phyloP scores from a whole-genome alignment of 495 filamentous ascomycete species.

The Xylaria nigripes region DNA sequence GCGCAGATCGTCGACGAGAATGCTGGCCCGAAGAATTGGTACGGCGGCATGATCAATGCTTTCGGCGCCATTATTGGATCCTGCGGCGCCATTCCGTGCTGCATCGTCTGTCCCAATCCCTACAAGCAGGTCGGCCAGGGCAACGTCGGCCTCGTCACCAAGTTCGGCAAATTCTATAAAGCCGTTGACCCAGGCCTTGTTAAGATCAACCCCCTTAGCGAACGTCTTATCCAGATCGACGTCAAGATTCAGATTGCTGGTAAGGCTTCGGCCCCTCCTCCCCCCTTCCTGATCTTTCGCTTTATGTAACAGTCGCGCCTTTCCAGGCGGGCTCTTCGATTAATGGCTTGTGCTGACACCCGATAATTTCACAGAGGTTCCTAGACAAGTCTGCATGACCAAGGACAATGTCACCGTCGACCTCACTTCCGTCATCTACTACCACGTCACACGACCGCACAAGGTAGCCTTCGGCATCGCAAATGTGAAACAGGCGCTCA shows the following conservation, averaged over 20 bases:
- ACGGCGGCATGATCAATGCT: conserved; percentile 74
- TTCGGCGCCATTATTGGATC: conserved; percentile 72
- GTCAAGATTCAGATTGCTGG: conserved; percentile 98
- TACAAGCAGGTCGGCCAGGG: conserved; percentile 92
- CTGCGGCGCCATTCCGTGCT: conserved; percentile 84
- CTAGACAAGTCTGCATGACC: conserved; percentile 97
- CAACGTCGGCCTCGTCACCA: conserved; percentile 89
- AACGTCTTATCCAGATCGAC: conserved; percentile 83
- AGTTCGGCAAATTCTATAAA: conserved; percentile 93
- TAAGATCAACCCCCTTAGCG: conserved; percentile 95
- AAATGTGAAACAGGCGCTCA: conserved; percentile 87
- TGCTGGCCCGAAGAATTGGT: conserved; percentile 75
- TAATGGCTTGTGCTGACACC: background rate
- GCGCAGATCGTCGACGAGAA: conserved; percentile 69
- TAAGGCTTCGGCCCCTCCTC: conserved; percentile 29
- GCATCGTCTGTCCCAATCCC: conserved; percentile 87
- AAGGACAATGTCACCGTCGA: conserved; percentile 96
- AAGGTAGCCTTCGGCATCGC: conserved; percentile 95
- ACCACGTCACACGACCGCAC: conserved; percentile 91
- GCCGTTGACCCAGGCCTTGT: conserved; percentile 96
- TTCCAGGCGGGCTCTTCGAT: background rate
- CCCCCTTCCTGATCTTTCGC: background rate
- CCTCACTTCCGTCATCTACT: conserved; percentile 97
- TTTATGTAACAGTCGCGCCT: too few relatives aligned
- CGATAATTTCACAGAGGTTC: conserved; percentile 60